Base-by-base conservation (phyloP, 1,284 basidiomycete species). In the Ganoderma lingzhi region DNA sequence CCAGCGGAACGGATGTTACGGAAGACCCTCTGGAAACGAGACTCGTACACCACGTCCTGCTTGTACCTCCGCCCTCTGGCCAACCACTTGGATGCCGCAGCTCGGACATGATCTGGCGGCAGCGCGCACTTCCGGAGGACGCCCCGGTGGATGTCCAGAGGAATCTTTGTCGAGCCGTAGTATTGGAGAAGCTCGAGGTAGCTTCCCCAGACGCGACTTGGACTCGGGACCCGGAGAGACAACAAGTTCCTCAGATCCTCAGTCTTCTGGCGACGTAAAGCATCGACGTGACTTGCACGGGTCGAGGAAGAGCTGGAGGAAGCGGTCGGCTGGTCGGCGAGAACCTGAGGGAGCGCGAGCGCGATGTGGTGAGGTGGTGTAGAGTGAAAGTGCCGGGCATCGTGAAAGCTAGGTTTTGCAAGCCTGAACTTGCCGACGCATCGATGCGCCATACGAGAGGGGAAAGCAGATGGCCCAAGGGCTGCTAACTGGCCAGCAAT, bases 51-150 rank as follows among this genome's bases (percentile, higher is more conserved):
- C 73, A 90, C 88, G 2, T 84, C 81, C 6, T 75, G 72, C 17
- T 76, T 74, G 32, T 81, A 70, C 48, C 70, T 67, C 6, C 64
- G 77, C 35, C 82, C 81, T 28, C 73, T 76, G 59, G 77, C 77
- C 66, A 88, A 76, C 23, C 82, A 81, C 51, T 78, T 81, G 0
- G 83, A 80, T 32, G 83, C 77, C 28, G 81, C 76, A 2, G 77
- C 74, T n/a, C 89, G 88, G 32, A 91, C 80, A 45, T 81, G 71
- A 5, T 78, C 73, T 35, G 82, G 78, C 4, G 85, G 76, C 2
- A 85, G 85, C 0, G 88, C 86, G 75, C 90, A 93, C 71, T 82
- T 86, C 42, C 91, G 86, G 28, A 94, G 85, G 66, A 92, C 91
- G 42, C 83, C 79, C 74, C 88, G 90, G 79, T 94, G 92, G 19